Conservation (phyloP, 2,329 filamentous ascomycete genomes). For the Trichoderma koningii region DNA sequence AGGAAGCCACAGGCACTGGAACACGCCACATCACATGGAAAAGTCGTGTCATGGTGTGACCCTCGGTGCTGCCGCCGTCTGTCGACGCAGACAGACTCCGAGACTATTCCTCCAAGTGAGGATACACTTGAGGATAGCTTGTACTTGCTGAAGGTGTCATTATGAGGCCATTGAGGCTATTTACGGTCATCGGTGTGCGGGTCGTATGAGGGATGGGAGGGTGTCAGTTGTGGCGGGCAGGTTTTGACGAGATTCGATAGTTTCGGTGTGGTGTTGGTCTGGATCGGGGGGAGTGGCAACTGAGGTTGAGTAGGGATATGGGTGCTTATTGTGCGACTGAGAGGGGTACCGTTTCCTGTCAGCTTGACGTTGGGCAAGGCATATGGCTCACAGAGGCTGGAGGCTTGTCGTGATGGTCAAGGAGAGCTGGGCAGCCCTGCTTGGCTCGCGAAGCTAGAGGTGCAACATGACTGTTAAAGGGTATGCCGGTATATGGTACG, state of each 20-base stretch:
- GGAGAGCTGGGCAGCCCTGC: no score
- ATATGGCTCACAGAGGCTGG: no score
- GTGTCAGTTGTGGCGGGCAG: neutral
- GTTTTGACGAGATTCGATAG: slow-evolving; percentile 1
- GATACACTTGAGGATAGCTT: neutral
- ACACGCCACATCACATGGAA: slow-evolving; percentile 25
- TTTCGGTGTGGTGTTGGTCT: neutral
- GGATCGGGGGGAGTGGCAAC: no score
- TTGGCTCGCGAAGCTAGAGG: no score
- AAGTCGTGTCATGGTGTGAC: slow-evolving; percentile 21
- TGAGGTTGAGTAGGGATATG: no score
- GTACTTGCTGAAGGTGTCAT: neutral
- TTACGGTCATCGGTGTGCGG: neutral
- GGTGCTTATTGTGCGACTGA: no score
- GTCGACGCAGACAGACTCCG: neutral
- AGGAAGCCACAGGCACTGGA: neutral
- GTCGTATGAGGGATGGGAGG: neutral
- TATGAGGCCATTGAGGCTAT: neutral
- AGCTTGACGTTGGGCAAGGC: no score
- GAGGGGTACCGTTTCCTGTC: no score
- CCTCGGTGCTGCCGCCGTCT: slow-evolving; percentile 5
- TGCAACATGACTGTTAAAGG: no score
- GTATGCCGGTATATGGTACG: no score
- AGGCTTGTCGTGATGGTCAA: no score
- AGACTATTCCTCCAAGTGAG: neutral